Evolutionary conservation across 306 rosid species (phyloP).

Genomic region (Cucumis hystrix): DNA sequence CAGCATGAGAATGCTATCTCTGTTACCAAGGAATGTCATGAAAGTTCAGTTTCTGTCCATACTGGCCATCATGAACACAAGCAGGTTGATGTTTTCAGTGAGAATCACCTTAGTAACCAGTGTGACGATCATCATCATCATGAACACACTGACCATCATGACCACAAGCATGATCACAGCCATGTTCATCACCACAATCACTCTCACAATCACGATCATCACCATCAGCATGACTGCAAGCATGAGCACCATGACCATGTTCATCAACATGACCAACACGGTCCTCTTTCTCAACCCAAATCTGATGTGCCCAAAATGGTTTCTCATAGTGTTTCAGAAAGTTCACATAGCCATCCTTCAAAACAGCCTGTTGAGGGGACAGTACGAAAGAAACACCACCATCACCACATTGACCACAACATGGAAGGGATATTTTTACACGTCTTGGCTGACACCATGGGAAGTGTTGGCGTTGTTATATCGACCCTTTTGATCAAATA

Average conservation of each 20-base stretch:
- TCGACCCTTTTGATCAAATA: slow-evolving; percentile 84
- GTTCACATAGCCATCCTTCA: slow-evolving; percentile 11
- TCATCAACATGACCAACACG: slow-evolving; percentile 13
- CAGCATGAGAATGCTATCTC: slow-evolving; percentile 23
- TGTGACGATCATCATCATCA: neutral
- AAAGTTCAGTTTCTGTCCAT: slow-evolving; percentile 19
- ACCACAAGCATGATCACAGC: slow-evolving; percentile 1
- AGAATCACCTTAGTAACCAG: neutral
- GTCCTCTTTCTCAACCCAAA: slow-evolving; percentile 3
- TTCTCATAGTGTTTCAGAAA: slow-evolving; percentile 6
- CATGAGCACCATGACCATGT: slow-evolving; percentile 10
- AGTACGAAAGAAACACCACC: slow-evolving; percentile 28
- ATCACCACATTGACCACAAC: slow-evolving; percentile 87
- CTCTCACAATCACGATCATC: slow-evolving; percentile 9
- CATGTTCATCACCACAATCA: neutral
- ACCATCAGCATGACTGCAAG: neutral
- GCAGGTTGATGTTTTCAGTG: neutral
- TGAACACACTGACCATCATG: slow-evolving; percentile 2
- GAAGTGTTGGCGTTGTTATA: slow-evolving; percentile 93
- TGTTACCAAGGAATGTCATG: slow-evolving; percentile 25
- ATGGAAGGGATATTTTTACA: slow-evolving; percentile 98
- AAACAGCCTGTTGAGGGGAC: slow-evolving; percentile 5
- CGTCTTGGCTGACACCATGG: slow-evolving; percentile 91
- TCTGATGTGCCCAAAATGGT: slow-evolving; percentile 2
- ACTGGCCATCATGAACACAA: slow-evolving; percentile 21